Base-by-base conservation (phyloP, 768 basidiomycete genomes). In the Peribolospora baueri region DNA sequence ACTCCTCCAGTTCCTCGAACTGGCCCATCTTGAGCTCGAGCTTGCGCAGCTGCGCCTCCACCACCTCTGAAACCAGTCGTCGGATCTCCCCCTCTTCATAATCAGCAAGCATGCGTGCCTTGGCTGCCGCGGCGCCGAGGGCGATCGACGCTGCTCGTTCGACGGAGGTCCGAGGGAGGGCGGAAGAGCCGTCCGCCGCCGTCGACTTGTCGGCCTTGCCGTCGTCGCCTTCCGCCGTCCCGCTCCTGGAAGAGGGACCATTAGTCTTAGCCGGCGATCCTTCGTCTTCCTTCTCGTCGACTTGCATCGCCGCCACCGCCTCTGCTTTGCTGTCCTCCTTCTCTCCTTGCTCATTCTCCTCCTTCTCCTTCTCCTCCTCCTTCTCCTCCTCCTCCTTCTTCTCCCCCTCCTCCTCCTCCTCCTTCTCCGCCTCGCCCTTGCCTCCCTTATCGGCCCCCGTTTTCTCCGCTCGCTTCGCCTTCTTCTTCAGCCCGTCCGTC, bases 11-110 rank as follows among this genome's bases (percentile, higher is more conserved):
- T 66, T 85, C 81, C 65, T 95, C 93, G 63, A 97, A 95, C 66
- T 90, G 84, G 2, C 76, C 69, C 78, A 88, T 84, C 73, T 98
- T 97, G 54, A 91, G 72, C 64, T 95, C 90, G 43, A 97, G 77
- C 68, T 97, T 97, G 41, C 65, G 66, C 38, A 70, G 50, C 75
- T 84, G 62, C 76, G 73, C 57, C 75, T 84, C 81, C 69, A 98
- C 83, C 56, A 98, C 74, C 43, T 78, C 63, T 1, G 68, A 76
- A 3, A 85, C 77, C 50, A 97, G 77, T 56, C 75, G 71, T 42
- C 80, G 77, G 55, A 98, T 84, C 57, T 84, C 79, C 0, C 71
- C 66, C 60, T 91, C 83, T 67, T 93, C 90, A 0, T 82, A 79
- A 6, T 76, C 72, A 0, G 88, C 87, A 41, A 98, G 76, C 1